Conservation (phyloP, 768 basidiomycete species). For the Leccinellum luteum region DNA sequence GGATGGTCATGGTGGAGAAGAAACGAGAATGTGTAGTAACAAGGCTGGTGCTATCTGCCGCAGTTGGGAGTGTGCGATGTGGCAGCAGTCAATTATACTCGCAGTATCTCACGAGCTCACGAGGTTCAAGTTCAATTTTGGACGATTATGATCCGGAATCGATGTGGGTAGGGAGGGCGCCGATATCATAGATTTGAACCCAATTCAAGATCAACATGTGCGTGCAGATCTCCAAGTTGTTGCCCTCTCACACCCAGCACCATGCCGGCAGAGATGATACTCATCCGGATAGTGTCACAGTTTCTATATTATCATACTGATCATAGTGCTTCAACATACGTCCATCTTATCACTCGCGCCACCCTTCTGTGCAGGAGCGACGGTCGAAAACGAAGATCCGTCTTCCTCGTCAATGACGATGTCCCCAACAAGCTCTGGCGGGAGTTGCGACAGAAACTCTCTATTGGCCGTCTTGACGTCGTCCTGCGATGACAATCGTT, state of each 20-base stretch:
- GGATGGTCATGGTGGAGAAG: conserved; percentile 32
- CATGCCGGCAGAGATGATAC: too few relatives aligned
- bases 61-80: not conserved
- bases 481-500: conserved; percentile 16
- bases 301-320: not conserved
- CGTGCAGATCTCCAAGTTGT: too few relatives aligned
- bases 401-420: conserved; percentile 18
- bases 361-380: not conserved
- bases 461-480: conserved; percentile 37
- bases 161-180: not conserved
- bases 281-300: not conserved
- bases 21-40: not conserved
- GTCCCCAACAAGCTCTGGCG: conserved; percentile 28
- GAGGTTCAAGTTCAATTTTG: conserved; percentile 1
- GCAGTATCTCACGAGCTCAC: not conserved
- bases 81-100: not conserved
- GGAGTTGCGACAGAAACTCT: conserved; percentile 35
- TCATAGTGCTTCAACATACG: conserved; percentile 7
- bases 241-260: too few relatives aligned
- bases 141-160: not conserved
- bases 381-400: not conserved
- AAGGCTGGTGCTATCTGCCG: not conserved
- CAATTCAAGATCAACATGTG: not conserved
- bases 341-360: conserved; percentile 15
- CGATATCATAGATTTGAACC: not conserved